phyloP scores from a whole-genome alignment of 2,329 filamentous ascomycete genomes.

The Tolypocladium album region DNA sequence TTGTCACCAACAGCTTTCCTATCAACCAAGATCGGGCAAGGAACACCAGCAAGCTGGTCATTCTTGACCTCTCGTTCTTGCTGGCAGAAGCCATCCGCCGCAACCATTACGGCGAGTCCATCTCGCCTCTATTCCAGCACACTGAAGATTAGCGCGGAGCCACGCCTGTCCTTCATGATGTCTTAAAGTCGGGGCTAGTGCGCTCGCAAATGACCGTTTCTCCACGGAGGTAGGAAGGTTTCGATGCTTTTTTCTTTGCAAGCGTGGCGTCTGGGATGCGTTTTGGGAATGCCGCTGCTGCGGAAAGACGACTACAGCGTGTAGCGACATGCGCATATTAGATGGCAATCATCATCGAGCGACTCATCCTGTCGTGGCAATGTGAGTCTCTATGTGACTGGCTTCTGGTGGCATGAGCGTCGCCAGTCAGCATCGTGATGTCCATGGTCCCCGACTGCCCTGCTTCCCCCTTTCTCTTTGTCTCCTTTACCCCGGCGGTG shows the following conservation, averaged over 20 bases:
- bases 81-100: conserved; percentile 87
- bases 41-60: conserved; percentile 70
- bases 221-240: neutral
- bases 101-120: conserved; percentile 91
- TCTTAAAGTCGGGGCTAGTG: neutral
- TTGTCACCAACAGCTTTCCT: conserved; percentile 96
- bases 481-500: conserved; percentile 50
- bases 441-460: neutral
- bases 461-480: neutral
- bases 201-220: neutral
- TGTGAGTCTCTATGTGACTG: neutral
- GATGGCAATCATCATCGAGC: neutral
- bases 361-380: neutral
- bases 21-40: conserved; percentile 65
- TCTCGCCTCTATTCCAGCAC: conserved; percentile 59
- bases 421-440: neutral
- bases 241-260: conserved; percentile 1
- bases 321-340: neutral
- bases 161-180: neutral
- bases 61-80: conserved; percentile 81
- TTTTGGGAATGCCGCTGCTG: neutral
- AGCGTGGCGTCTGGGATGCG: conserved; percentile 3
- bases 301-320: neutral
- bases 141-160: conserved; percentile 36
- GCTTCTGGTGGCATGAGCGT: neutral